phyloP scores from a whole-genome alignment of 2,329 filamentous ascomycete species.

The Cadophora gregata region DNA sequence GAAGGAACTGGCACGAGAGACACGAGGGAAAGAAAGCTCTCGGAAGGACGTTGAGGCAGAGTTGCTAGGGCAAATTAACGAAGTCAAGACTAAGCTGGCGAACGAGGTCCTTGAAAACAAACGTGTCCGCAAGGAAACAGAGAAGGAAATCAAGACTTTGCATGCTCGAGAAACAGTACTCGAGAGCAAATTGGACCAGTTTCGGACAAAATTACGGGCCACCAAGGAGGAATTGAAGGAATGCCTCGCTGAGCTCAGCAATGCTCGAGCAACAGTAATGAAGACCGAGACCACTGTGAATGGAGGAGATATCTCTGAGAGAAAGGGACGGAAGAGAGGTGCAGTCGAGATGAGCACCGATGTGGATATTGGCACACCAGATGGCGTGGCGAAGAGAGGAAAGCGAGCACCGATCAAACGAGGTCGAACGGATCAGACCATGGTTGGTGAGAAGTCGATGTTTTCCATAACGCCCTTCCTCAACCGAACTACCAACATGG shows the following conservation, averaged over 20 bases:
- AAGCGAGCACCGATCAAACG: conserved; percentile 58
- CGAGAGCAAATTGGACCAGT: conserved; percentile 71
- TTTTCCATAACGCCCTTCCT: conserved; percentile 96
- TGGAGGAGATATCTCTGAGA: conserved; percentile 35
- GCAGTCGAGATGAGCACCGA: conserved; percentile 51
- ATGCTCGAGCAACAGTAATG: conserved; percentile 44
- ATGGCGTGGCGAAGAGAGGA: conserved; percentile 51
- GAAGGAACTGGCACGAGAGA: conserved; percentile 48
- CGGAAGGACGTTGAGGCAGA: conserved; percentile 34
- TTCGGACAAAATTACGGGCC: conserved; percentile 56
- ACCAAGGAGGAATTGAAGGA: conserved; percentile 77
- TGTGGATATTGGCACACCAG: conserved; percentile 57
- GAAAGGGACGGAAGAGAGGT: conserved; percentile 49
- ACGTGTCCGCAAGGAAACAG: conserved; percentile 38
- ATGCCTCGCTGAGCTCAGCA: conserved; percentile 53
- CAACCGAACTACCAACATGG: conserved; percentile 71
- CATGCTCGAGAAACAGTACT: conserved; percentile 68
- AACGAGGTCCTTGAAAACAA: conserved; percentile 42
- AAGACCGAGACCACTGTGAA: conserved; percentile 29
- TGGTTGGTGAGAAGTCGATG: conserved; percentile 83
- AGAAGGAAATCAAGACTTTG: conserved; percentile 60
- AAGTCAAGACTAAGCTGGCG: conserved; percentile 46
- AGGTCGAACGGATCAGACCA: conserved; percentile 59
- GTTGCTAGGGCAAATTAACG: conserved; percentile 50
- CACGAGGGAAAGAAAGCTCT: conserved; percentile 46